A percentile compares a stretch with the other conserved stretches of the same genome.
These are phyloP conservation scores for Fusarium solani-melongenae DNA, from an alignment of 2,329 filamentous ascomycete species.

Conservation along the genomic window DNA sequence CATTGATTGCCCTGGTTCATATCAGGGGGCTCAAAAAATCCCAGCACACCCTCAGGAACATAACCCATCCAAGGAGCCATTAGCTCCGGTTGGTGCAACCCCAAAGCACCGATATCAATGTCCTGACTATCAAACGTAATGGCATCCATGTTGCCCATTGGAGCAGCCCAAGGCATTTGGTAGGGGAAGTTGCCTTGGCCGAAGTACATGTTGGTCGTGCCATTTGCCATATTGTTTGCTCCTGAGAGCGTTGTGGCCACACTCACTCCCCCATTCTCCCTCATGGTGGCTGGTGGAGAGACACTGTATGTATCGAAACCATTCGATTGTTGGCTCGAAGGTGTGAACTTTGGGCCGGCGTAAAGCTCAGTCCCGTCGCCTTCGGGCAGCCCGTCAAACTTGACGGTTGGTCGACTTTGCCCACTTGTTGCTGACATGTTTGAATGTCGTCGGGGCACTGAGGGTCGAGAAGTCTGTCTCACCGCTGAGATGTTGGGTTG, in stretches of 20 bases:
- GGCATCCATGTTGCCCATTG: conserved; percentile 54
- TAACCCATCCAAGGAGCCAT: conserved; percentile 80
- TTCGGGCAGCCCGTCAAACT: conserved; percentile 46
- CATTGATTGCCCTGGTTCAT: conserved; percentile 39
- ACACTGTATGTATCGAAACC: conserved; percentile 56
- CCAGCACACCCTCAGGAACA: conserved; percentile 73
- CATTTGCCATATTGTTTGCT: conserved; percentile 17
- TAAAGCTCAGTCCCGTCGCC: conserved; percentile 50
- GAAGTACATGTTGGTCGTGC: conserved; percentile 41
- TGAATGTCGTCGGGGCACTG: conserved; percentile 41
- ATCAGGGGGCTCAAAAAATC: conserved; percentile 60
- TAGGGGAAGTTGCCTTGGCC: conserved; percentile 42
- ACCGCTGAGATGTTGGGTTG: conserved; percentile 61
- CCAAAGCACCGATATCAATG: conserved; percentile 77
- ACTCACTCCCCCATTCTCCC: conserved; percentile 43
- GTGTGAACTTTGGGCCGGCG: conserved; percentile 50
- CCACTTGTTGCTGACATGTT: conserved; percentile 32
- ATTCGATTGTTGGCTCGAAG: conserved; percentile 55
- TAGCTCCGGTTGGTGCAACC: conserved; percentile 68
- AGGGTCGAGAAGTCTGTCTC: conserved; percentile 54
- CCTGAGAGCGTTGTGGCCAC: conserved; percentile 24
- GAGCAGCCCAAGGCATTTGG: conserved; percentile 46
- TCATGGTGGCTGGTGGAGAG: conserved; percentile 56
- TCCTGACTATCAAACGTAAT: conserved; percentile 83
- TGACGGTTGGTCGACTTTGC: conserved; percentile 39